Percentiles rank a stretch among this genome's conserved stretches.
Evolutionary conservation across 306 rosid genomes (phyloP).

Genomic region (Alnus glutinosa): DNA sequence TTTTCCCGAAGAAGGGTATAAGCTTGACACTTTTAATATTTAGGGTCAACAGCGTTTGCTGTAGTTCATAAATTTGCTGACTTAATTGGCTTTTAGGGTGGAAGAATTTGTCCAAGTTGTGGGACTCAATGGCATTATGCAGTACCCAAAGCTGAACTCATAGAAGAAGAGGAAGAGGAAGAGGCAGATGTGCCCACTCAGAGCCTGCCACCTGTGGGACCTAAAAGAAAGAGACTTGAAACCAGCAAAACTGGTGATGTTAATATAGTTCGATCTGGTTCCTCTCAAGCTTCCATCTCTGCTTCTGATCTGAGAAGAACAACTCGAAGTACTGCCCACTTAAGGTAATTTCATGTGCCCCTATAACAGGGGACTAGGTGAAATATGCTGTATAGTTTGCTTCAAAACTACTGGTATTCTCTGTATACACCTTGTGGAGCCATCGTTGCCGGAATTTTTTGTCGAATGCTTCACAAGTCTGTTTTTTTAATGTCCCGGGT

Average conservation of each 20-base stretch:
- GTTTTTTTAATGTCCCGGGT: background rate
- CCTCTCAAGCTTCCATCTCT: constrained; percentile 31
- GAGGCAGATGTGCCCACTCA: constrained; percentile 30
- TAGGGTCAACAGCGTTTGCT: constrained; percentile 2
- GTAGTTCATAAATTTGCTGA: constrained; percentile 10
- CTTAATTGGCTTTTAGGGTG: constrained; percentile 41
- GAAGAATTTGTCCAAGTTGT: constrained; percentile 68
- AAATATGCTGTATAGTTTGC: constrained; percentile 1
- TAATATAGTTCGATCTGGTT: constrained; percentile 37
- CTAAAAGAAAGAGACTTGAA: constrained; percentile 44
- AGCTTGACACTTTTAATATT: constrained; percentile 18
- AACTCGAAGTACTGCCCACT: constrained; percentile 32
- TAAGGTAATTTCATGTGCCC: background rate
- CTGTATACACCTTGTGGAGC: too few relatives aligned
- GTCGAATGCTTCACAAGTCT: too few relatives aligned
- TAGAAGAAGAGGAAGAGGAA: constrained; percentile 38
- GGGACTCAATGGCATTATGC: constrained; percentile 55
- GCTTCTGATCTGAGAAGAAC: constrained; percentile 32
- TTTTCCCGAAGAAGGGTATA: constrained; percentile 59
- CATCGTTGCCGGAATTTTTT: too few relatives aligned
- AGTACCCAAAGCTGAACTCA: constrained; percentile 48
- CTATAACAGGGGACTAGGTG: background rate
- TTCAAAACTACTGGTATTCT: background rate
- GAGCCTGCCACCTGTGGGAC: constrained; percentile 38
- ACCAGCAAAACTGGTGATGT: constrained; percentile 26